Evolutionary conservation across 352 stramenopile species (phyloP).

Genomic region (Pythium guiyangense): DNA sequence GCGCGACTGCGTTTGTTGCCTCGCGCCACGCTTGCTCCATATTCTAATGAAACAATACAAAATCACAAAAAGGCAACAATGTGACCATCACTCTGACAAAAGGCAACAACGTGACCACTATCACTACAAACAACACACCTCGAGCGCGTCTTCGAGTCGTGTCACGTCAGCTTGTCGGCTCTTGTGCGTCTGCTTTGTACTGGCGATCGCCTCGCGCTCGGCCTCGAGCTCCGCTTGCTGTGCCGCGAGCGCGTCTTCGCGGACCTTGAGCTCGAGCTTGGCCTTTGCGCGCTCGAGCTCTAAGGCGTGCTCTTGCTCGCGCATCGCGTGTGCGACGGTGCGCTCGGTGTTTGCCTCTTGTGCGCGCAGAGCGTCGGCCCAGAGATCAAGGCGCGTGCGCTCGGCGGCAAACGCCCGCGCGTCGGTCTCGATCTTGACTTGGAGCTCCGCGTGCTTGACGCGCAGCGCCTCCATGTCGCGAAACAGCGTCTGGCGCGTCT

Average conservation of each 20-base stretch:
- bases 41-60: not conserved
- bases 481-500: slow-evolving; percentile 56
- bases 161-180: slow-evolving; percentile 6
- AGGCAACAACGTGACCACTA: not conserved
- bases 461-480: slow-evolving; percentile 61
- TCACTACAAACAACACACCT: not conserved
- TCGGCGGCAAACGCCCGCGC: slow-evolving; percentile 38
- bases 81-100: not conserved
- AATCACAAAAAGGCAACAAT: not conserved
- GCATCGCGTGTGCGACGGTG: slow-evolving; percentile 30
- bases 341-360: slow-evolving; percentile 46
- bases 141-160: slow-evolving; percentile 12
- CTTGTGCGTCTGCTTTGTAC: slow-evolving; percentile 9
- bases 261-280: slow-evolving; percentile 21
- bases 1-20: not conserved
- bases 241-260: slow-evolving; percentile 25
- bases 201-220: slow-evolving; percentile 3
- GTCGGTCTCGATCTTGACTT: slow-evolving; percentile 42
- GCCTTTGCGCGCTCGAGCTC: slow-evolving; percentile 35
- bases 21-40: slow-evolving; percentile 9
- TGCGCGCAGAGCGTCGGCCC: slow-evolving; percentile 36
- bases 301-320: slow-evolving; percentile 48
- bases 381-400: slow-evolving; percentile 37
- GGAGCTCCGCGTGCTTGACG: slow-evolving; percentile 44
- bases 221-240: slow-evolving; percentile 18